These are phyloP conservation scores for Agaricus subrufescens DNA, from an alignment of 768 basidiomycete genomes.

Conservation along the genomic window DNA sequence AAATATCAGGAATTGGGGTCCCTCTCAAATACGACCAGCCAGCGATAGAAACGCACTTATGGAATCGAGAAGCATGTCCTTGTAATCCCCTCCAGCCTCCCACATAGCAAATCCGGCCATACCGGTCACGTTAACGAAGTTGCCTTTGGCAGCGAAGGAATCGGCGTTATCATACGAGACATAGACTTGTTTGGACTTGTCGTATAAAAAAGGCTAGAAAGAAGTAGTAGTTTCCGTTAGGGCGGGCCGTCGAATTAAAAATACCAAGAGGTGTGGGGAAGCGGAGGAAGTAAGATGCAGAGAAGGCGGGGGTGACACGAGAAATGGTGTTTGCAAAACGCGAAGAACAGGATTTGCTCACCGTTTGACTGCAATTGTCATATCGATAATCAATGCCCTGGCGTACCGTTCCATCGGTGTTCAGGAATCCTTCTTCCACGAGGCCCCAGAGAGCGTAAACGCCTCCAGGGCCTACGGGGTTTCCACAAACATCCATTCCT, in stretches of 20 bases:
- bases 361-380: conserved; percentile 73
- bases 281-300: not conserved
- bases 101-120: conserved; percentile 69
- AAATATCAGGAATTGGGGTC: not conserved
- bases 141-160: conserved; percentile 60
- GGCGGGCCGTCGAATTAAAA: not conserved
- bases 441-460: conserved; percentile 63
- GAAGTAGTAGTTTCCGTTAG: not conserved
- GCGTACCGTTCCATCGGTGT: conserved; percentile 31
- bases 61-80: conserved; percentile 58
- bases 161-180: conserved; percentile 62
- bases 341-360: conserved; percentile 21
- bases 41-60: conserved; percentile 33
- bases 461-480: conserved; percentile 44
- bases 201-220: conserved; percentile 64
- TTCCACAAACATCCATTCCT: conserved; percentile 57
- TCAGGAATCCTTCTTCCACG: conserved; percentile 51
- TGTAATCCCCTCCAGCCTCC: conserved; percentile 64
- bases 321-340: not conserved
- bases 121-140: conserved; percentile 46
- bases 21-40: not conserved
- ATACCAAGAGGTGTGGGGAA: conserved; percentile 4
- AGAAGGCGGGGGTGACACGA: not conserved
- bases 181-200: conserved; percentile 45
- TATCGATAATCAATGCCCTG: conserved; percentile 46